Percentiles rank a stretch among this genome's conserved stretches.
Evolutionary conservation across 1,284 basidiomycete species (phyloP).

Genomic region (Peniophora sp.): DNA sequence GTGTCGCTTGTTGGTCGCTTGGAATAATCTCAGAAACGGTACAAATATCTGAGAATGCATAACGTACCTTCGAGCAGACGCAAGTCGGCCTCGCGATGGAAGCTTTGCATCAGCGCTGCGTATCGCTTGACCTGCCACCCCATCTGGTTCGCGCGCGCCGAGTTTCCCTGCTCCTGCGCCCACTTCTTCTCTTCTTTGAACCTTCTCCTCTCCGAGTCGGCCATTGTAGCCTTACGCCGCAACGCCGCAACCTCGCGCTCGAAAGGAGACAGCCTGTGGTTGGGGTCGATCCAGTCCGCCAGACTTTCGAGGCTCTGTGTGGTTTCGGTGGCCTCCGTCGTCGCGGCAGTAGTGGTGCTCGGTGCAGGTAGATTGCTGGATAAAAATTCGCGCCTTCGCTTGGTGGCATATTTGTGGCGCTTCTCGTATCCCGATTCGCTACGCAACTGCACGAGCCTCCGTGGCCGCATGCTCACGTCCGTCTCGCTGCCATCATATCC

Average conservation of each 20-base stretch:
- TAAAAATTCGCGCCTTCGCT: slow-evolving; percentile 12
- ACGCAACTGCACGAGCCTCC: slow-evolving; percentile 20
- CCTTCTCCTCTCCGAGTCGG: slow-evolving; percentile 71
- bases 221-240: slow-evolving; percentile 65
- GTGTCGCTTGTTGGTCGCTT: slow-evolving; percentile 12
- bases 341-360: slow-evolving; percentile 11
- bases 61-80: slow-evolving; percentile 58
- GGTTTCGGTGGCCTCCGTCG: slow-evolving; percentile 11
- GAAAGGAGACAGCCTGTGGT: slow-evolving; percentile 49
- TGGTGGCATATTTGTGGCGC: slow-evolving; percentile 13
- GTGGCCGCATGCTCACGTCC: slow-evolving; percentile 11
- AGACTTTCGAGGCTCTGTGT: slow-evolving; percentile 29
- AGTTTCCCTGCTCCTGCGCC: slow-evolving; percentile 70
- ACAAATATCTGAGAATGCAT: not conserved
- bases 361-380: slow-evolving; percentile 4
- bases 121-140: slow-evolving; percentile 76
- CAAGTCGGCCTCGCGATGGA: slow-evolving; percentile 68
- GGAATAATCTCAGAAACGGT: not conserved
- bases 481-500: slow-evolving; percentile 12
- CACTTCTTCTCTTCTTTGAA: slow-evolving; percentile 80
- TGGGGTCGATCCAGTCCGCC: slow-evolving; percentile 51
- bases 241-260: slow-evolving; percentile 66
- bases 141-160: slow-evolving; percentile 65
- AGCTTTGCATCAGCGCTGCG: slow-evolving; percentile 70
- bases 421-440: slow-evolving; percentile 11